phyloP scores from a whole-genome alignment of 75 land plant species.

The Adiantum capillusveneris region DNA sequence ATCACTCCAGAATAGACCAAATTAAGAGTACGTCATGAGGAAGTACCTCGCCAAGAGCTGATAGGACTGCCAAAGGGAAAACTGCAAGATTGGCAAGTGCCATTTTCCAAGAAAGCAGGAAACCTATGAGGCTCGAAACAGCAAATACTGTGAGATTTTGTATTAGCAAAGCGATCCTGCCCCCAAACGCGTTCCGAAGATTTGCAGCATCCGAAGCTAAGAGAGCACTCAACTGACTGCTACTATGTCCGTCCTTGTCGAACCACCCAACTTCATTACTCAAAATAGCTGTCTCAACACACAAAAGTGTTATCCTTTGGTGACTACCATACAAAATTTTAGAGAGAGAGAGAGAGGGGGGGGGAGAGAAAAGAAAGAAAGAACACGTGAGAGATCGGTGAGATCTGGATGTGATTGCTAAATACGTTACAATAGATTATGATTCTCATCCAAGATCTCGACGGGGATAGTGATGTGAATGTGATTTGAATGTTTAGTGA shows the following conservation, averaged over 20 bases:
- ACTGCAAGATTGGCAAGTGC: conserved; percentile 8
- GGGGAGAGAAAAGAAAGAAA: too few relatives aligned
- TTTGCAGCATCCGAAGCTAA: conserved; percentile 14
- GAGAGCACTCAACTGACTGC: conserved; percentile 12
- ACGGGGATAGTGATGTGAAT: too few relatives aligned
- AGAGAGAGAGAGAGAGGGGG: too few relatives aligned
- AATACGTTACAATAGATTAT: too few relatives aligned
- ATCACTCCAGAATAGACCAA: neutral
- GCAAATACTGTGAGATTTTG: conserved; percentile 9
- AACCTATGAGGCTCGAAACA: conserved; percentile 5
- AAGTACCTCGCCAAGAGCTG: conserved; percentile 14
- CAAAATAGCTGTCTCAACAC: conserved; percentile 11
- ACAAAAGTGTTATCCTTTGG: too few relatives aligned
- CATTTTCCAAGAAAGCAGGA: conserved; percentile 5
- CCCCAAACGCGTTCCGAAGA: conserved; percentile 9
- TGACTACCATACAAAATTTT: too few relatives aligned
- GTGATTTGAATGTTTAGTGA: too few relatives aligned
- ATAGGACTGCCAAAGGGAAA: conserved; percentile 4
- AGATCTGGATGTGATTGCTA: too few relatives aligned
- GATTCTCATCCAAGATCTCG: too few relatives aligned
- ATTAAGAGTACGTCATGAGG: too few relatives aligned
- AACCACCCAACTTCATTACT: conserved; percentile 19
- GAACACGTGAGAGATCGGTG: too few relatives aligned
- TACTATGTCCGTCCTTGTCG: conserved; percentile 14
- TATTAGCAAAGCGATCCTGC: conserved; percentile 1